These are phyloP conservation scores for Botryotinia calthae DNA, from an alignment of 2,329 filamentous ascomycete species.

Conservation along the genomic window DNA sequence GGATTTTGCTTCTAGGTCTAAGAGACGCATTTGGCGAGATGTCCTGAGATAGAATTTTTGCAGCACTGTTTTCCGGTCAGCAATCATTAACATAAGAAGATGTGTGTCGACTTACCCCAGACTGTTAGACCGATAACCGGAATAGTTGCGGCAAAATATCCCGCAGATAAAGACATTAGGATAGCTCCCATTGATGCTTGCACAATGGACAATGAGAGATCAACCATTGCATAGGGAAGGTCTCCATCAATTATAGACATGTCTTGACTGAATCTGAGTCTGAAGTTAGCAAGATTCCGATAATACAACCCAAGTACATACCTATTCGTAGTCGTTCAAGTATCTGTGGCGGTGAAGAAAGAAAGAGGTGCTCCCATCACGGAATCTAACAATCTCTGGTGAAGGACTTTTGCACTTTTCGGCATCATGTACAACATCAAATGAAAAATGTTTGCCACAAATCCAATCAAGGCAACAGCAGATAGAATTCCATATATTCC, in stretches of 20 bases:
- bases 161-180: slow-evolving; percentile 35
- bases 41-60: slow-evolving; percentile 49
- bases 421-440: slow-evolving; percentile 54
- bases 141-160: slow-evolving; percentile 43
- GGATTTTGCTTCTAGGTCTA: slow-evolving; percentile 47
- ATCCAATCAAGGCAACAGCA: slow-evolving; percentile 11
- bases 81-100: not conserved
- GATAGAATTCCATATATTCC: slow-evolving; percentile 15
- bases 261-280: slow-evolving; percentile 29
- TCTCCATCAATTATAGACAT: slow-evolving; percentile 33
- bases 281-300: not conserved
- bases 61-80: slow-evolving; percentile 20
- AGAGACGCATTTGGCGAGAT: slow-evolving; percentile 49
- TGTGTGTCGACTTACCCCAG: slow-evolving; percentile 14
- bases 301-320: not conserved
- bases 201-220: slow-evolving; percentile 28
- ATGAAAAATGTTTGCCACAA: slow-evolving; percentile 24
- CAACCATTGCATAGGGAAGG: slow-evolving; percentile 28
- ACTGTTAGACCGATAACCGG: slow-evolving; percentile 42
- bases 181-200: slow-evolving; percentile 44
- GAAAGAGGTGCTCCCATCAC: slow-evolving; percentile 44
- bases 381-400: slow-evolving; percentile 47
- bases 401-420: slow-evolving; percentile 49
- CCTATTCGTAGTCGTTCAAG: slow-evolving; percentile 29
- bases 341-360: slow-evolving; percentile 31